These are phyloP conservation scores for Nepenthes gracilis DNA, from an alignment of 148 eudicot species.

Conservation along the genomic window DNA sequence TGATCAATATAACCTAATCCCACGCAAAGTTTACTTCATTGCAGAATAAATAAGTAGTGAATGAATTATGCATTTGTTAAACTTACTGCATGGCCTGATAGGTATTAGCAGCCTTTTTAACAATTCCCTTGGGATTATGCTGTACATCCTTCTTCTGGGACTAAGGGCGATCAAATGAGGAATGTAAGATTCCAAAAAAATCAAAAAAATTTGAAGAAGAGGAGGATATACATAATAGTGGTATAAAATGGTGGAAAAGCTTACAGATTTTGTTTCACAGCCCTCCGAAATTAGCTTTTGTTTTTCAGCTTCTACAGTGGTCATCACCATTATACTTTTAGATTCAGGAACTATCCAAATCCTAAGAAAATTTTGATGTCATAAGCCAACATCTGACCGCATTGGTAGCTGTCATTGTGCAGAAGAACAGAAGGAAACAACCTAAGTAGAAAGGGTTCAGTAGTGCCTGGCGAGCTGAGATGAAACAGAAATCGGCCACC, in stretches of 20 bases:
- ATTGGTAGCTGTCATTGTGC: no score
- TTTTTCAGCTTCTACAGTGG: conserved; percentile 10
- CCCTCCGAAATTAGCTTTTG: conserved; percentile 16
- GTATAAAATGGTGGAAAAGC: neutral
- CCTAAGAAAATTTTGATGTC: conserved; percentile 4
- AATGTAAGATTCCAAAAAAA: neutral
- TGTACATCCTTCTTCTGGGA: conserved; percentile 24
- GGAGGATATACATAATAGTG: neutral
- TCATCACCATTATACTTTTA: conserved; percentile 4
- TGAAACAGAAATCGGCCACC: no score
- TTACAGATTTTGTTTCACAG: conserved; percentile 14
- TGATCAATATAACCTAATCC: neutral
- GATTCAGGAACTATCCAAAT: conserved; percentile 11
- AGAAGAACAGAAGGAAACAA: no score
- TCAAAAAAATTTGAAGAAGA: neutral
- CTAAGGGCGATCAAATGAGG: neutral
- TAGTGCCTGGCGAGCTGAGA: no score
- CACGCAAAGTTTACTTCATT: neutral
- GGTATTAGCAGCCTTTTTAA: conserved; percentile 42
- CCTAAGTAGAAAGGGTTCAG: no score
- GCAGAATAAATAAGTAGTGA: neutral
- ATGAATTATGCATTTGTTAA: neutral
- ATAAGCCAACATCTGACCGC: no score
- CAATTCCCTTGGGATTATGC: conserved; percentile 22
- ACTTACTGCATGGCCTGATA: conserved; percentile 57